A percentile compares a stretch with the other conserved stretches of the same genome.
These are phyloP conservation scores for Penstemon newberryi DNA, from an alignment of 257 asterid genomes.

Conservation along the genomic window DNA sequence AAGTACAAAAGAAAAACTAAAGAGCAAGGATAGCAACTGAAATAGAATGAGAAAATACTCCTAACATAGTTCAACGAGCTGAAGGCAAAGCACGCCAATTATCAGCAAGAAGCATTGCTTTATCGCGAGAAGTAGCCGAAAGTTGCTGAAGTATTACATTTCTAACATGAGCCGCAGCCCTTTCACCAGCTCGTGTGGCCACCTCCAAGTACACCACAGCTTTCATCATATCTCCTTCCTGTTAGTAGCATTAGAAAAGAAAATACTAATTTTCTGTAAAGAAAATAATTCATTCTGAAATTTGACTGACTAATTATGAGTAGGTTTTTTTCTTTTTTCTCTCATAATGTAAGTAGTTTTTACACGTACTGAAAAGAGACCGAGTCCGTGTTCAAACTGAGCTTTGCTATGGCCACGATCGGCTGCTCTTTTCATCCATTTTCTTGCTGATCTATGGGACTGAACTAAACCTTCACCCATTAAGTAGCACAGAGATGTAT, in stretches of 20 bases:
- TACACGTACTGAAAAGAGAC: constrained; percentile 73
- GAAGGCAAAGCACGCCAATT: constrained; percentile 70
- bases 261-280: too few species aligned
- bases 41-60: not conserved
- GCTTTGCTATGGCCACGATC: constrained; percentile 94
- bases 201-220: constrained; percentile 92
- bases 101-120: constrained; percentile 62
- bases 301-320: too few species aligned
- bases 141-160: constrained; percentile 67
- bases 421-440: constrained; percentile 97
- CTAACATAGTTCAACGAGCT: constrained; percentile 35
- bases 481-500: constrained; percentile 74
- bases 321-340: too few species aligned
- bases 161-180: constrained; percentile 71
- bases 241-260: constrained; percentile 23
- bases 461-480: constrained; percentile 74
- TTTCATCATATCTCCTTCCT: constrained; percentile 95
- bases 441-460: constrained; percentile 65
- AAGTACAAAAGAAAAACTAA: not conserved
- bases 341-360: not conserved
- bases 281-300: not conserved
- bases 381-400: constrained; percentile 78
- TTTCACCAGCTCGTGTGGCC: constrained; percentile 78
- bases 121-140: constrained; percentile 50
- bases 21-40: not conserved